Percentiles rank a stretch among this genome's conserved stretches.
These are phyloP conservation scores for Hagleromyces aurorensis DNA, from an alignment of 805 yeast species.

Conservation along the genomic window DNA sequence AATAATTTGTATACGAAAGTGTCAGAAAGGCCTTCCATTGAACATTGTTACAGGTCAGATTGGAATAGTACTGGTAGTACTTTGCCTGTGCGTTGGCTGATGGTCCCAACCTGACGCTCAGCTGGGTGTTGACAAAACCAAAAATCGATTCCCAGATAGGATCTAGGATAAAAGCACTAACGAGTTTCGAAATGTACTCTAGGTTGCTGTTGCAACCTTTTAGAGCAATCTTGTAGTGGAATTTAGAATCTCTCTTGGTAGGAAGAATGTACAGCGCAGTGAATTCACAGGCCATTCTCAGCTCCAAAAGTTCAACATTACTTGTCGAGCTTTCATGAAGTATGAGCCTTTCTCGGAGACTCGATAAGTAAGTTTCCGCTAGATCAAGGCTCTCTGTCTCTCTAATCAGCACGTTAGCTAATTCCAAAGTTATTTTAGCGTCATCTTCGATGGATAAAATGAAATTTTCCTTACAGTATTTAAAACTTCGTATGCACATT, in stretches of 20 bases:
- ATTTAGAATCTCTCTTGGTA: constrained; percentile 8
- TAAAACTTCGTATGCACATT: constrained; percentile 22
- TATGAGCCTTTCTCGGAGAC: constrained; percentile 20
- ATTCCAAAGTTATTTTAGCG: constrained; percentile 19
- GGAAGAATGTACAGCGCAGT: constrained; percentile 17
- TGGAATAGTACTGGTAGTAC: too few relatives aligned
- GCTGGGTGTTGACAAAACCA: constrained; percentile 10
- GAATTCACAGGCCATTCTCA: constrained; percentile 20
- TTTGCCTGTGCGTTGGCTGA: not conserved
- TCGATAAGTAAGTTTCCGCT: constrained; percentile 24
- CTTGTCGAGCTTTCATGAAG: constrained; percentile 11
- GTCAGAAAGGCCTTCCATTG: constrained; percentile 16
- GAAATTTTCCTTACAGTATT: constrained; percentile 10
- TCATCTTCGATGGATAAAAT: constrained; percentile 24
- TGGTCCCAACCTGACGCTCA: constrained; percentile 10
- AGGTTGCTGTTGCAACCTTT: constrained; percentile 18
- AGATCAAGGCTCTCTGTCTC: constrained; percentile 26
- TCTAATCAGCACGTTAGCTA: constrained; percentile 22
- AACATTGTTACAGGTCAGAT: too few relatives aligned
- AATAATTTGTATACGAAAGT: constrained; percentile 12
- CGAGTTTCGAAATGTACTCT: constrained; percentile 6
- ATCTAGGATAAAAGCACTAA: constrained; percentile 1
- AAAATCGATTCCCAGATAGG: constrained; percentile 17
- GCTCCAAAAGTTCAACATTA: constrained; percentile 7
- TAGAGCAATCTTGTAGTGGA: constrained; percentile 20